A percentile compares a stretch with the other conserved stretches of the same genome.
These are phyloP conservation scores for Phytopythium montanum DNA, from an alignment of 352 stramenopile genomes.

Conservation along the genomic window DNA sequence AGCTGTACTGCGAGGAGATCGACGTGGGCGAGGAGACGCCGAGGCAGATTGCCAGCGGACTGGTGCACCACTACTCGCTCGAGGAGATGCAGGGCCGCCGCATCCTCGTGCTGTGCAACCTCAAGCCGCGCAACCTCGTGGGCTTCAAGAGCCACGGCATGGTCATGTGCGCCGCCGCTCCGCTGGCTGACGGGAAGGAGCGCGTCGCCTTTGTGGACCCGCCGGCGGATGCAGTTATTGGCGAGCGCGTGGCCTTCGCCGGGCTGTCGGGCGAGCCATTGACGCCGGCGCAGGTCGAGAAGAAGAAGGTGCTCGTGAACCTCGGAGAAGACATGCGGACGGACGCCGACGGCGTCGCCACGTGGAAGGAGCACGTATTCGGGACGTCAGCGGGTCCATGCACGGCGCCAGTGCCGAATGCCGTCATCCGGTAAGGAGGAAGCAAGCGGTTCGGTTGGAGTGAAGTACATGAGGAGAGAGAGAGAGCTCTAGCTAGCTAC, in stretches of 20 bases:
- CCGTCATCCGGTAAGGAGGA: constrained; percentile 64
- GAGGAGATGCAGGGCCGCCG: constrained; percentile 84
- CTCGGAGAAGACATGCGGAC: constrained; percentile 83
- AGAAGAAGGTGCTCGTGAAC: constrained; percentile 86
- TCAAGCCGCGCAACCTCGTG: constrained; percentile 89
- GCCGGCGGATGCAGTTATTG: constrained; percentile 63
- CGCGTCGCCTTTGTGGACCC: constrained; percentile 84
- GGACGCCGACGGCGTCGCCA: constrained; percentile 68
- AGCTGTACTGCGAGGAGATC: constrained; percentile 92
- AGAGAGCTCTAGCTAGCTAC: constrained; percentile 3
- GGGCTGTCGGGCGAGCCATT: constrained; percentile 65
- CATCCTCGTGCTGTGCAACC: constrained; percentile 89
- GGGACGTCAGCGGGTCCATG: constrained; percentile 68
- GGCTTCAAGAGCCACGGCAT: constrained; percentile 91
- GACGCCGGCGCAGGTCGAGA: constrained; percentile 83
- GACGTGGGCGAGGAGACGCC: constrained; percentile 87
- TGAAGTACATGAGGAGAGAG: not conserved
- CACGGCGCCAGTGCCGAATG: constrained; percentile 66
- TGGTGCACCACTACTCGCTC: constrained; percentile 86
- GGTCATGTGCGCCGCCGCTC: constrained; percentile 84
- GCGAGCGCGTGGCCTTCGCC: constrained; percentile 73
- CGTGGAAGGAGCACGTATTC: constrained; percentile 83
- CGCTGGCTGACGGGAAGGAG: constrained; percentile 69
- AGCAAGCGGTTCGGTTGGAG: not conserved
- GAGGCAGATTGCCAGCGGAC: constrained; percentile 82